Evolutionary conservation across 352 stramenopile genomes (phyloP).

Genomic region (Phytophthora tentaculata): DNA sequence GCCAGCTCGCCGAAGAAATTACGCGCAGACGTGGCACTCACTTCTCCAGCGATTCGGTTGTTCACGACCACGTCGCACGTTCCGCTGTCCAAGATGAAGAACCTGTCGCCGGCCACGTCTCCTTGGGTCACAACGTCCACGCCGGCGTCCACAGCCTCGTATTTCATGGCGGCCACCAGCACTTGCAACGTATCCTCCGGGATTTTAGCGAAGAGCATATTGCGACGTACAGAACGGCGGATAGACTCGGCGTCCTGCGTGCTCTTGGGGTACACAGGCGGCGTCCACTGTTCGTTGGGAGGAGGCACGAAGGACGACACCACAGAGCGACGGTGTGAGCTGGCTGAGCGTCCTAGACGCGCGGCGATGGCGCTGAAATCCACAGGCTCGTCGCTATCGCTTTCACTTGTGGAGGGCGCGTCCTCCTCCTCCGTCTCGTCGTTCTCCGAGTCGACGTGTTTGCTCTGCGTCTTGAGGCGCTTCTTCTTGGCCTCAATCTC

Average conservation of each 20-base stretch:
- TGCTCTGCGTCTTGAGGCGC: slow-evolving; percentile 35
- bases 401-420: slow-evolving; percentile 31
- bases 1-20: slow-evolving; percentile 94
- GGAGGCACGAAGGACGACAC: slow-evolving; percentile 62
- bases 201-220: slow-evolving; percentile 75
- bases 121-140: slow-evolving; percentile 75
- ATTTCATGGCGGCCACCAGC: slow-evolving; percentile 79
- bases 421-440: slow-evolving; percentile 44
- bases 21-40: slow-evolving; percentile 58
- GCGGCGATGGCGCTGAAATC: slow-evolving; percentile 51
- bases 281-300: slow-evolving; percentile 55
- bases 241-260: slow-evolving; percentile 57
- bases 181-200: slow-evolving; percentile 69
- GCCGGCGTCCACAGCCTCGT: slow-evolving; percentile 47
- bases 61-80: slow-evolving; percentile 78
- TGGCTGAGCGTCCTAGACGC: slow-evolving; percentile 44
- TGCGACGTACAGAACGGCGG: slow-evolving; percentile 59
- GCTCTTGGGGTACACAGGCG: slow-evolving; percentile 63
- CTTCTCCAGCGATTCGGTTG: slow-evolving; percentile 58
- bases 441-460: slow-evolving; percentile 29
- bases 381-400: slow-evolving; percentile 40
- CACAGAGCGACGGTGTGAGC: slow-evolving; percentile 54
- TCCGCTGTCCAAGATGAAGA: slow-evolving; percentile 93
- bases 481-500: slow-evolving; percentile 35
- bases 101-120: slow-evolving; percentile 79